Percentiles rank a stretch among this genome's conserved stretches.
Evolutionary conservation across 768 basidiomycete species (phyloP).

Genomic region (Auricularia auricula-judae): DNA sequence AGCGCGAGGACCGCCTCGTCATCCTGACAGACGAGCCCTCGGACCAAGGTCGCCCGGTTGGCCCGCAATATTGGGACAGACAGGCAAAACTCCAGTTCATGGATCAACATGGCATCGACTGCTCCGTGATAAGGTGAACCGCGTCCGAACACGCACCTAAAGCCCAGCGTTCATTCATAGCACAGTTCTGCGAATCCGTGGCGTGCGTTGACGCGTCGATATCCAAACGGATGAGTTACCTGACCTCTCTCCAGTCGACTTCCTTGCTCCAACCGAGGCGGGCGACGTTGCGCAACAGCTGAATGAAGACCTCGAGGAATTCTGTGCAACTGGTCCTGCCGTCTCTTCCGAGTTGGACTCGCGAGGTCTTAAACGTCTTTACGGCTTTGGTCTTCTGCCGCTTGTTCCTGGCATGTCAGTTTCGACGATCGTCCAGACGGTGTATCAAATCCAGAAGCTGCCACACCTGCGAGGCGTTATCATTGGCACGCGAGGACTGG

Average conservation of each 20-base stretch:
- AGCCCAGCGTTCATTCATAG: background rate
- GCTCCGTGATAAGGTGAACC: constrained; percentile 62
- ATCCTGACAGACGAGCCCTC: constrained; percentile 71
- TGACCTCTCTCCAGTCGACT: constrained; percentile 38
- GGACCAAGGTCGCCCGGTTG: constrained; percentile 61
- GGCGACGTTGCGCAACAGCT: constrained; percentile 53
- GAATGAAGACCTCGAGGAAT: constrained; percentile 68
- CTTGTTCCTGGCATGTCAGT: constrained; percentile 57
- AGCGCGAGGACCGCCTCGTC: constrained; percentile 54
- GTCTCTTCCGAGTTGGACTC: constrained; percentile 19
- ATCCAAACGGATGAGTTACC: background rate
- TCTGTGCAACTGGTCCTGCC: constrained; percentile 56
- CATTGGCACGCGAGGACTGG: constrained; percentile 70
- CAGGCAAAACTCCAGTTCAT: constrained; percentile 75
- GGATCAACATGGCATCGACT: constrained; percentile 69
- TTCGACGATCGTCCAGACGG: constrained; percentile 45
- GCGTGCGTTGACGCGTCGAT: constrained; percentile 19
- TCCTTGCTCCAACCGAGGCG: constrained; percentile 60
- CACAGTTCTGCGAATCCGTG: constrained; percentile 79
- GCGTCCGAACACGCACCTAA: background rate
- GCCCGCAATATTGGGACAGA: constrained; percentile 74
- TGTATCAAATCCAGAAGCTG: constrained; percentile 52
- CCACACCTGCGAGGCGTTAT: constrained; percentile 68
- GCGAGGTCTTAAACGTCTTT: constrained; percentile 46
- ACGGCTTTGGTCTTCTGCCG: constrained; percentile 77